phyloP scores from a whole-genome alignment of 108 stramenopile species.

The Discostella pseudostelligera region DNA sequence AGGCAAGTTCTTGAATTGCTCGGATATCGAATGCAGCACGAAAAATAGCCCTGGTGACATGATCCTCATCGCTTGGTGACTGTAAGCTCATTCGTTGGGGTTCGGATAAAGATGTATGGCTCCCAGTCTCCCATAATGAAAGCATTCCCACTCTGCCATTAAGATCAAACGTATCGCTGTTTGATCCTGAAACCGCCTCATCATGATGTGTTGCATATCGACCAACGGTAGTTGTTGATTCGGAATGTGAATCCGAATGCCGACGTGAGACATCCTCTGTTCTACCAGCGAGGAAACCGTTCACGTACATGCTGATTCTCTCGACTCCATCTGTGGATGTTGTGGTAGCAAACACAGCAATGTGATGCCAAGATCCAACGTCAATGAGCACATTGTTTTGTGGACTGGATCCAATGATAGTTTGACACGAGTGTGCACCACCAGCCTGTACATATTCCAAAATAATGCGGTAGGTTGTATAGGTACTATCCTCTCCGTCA shows the following conservation, averaged over 20 bases:
- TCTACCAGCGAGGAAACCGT: conserved; percentile 30
- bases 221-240: conserved; percentile 17
- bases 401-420: conserved; percentile 11
- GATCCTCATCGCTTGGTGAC: conserved; percentile 34
- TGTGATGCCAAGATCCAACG: conserved; percentile 36
- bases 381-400: conserved; percentile 6
- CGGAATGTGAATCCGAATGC: background rate
- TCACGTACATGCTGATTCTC: conserved; percentile 35
- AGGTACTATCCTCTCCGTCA: background rate
- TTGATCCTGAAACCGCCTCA: background rate
- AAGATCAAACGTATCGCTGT: conserved; percentile 13
- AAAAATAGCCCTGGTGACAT: conserved; percentile 25
- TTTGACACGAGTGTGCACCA: conserved; percentile 15
- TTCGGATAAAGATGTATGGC: conserved; percentile 6
- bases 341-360: conserved; percentile 25
- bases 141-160: conserved; percentile 38
- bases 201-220: conserved; percentile 6
- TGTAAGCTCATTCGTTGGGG: conserved; percentile 27
- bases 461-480: conserved; percentile 15
- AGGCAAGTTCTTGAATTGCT: conserved; percentile 26
- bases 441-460: conserved; percentile 21
- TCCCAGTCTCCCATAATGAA: conserved; percentile 41
- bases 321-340: conserved; percentile 14
- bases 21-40: conserved; percentile 31
- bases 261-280: conserved; percentile 20